phyloP scores from a whole-genome alignment of 306 rosid genomes.

The Morella rubra region DNA sequence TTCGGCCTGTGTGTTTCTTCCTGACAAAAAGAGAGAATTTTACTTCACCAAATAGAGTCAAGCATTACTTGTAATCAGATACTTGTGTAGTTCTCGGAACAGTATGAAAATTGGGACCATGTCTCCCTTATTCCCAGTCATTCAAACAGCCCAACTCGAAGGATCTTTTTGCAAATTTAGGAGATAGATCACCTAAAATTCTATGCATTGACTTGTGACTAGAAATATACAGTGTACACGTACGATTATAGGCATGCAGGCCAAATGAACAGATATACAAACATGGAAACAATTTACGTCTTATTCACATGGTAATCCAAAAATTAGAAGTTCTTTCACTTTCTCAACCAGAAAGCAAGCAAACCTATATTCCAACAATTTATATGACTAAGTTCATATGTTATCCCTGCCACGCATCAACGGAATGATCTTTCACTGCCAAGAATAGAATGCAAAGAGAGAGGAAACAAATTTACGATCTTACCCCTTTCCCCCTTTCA shows the following conservation, averaged over 20 bases:
- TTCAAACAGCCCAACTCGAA: constrained; percentile 1
- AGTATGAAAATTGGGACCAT: not conserved
- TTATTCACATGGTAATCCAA: not conserved
- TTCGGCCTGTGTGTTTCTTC: constrained; percentile 51
- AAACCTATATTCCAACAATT: not conserved
- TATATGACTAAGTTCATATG: not conserved
- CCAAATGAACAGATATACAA: not conserved
- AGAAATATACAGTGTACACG: not conserved
- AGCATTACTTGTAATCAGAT: not conserved
- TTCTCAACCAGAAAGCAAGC: not conserved
- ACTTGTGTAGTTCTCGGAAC: not conserved
- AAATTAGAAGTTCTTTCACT: not conserved
- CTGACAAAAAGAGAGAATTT: constrained; percentile 33
- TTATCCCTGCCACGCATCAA: not conserved
- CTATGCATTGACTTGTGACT: not conserved
- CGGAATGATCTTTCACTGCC: not conserved
- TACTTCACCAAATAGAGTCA: not conserved
- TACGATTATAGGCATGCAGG: no score
- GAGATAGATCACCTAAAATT: not conserved
- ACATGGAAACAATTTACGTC: not conserved
- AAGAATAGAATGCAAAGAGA: not conserved
- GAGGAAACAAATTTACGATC: not conserved
- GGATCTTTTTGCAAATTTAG: not conserved
- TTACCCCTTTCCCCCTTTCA: not conserved
- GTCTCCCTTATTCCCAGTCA: not conserved